Evolutionary conservation across 1,284 basidiomycete genomes (phyloP).

Genomic region (Heterobasidion parviporum): DNA sequence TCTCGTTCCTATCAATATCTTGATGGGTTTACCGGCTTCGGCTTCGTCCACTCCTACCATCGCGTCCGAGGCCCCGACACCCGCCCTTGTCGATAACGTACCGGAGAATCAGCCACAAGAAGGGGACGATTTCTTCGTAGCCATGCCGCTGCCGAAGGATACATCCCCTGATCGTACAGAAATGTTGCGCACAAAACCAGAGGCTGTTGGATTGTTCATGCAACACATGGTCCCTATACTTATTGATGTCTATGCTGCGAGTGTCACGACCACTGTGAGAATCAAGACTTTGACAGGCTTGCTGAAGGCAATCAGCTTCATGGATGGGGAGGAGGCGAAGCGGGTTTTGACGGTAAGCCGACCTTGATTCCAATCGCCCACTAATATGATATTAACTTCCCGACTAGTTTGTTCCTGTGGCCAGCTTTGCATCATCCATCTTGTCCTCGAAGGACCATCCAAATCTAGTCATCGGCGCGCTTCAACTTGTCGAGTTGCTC

Average conservation of each 20-base stretch:
- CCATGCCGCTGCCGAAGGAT: slow-evolving; percentile 23
- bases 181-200: slow-evolving; percentile 65
- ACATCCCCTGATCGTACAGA: slow-evolving; percentile 51
- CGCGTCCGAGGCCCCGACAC: slow-evolving; percentile 19
- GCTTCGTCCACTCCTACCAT: slow-evolving; percentile 13
- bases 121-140: neutral
- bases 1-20: slow-evolving; percentile 16
- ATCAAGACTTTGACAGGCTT: slow-evolving; percentile 82
- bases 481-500: slow-evolving; percentile 88
- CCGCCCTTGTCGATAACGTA: slow-evolving; percentile 22
- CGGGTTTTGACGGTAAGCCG: slow-evolving; percentile 58
- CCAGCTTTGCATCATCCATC: slow-evolving; percentile 88
- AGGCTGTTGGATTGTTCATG: slow-evolving; percentile 78
- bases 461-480: slow-evolving; percentile 73
- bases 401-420: slow-evolving; percentile 76
- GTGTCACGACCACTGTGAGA: slow-evolving; percentile 78
- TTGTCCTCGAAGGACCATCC: slow-evolving; percentile 87
- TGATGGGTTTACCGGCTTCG: slow-evolving; percentile 5
- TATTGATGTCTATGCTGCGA: slow-evolving; percentile 92
- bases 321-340: slow-evolving; percentile 71
- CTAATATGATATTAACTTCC: slow-evolving; percentile 6
- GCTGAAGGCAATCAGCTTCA: slow-evolving; percentile 84
- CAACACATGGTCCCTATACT: slow-evolving; percentile 83
- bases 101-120: slow-evolving; percentile 27
- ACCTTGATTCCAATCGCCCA: neutral